Evolutionary conservation across 2,329 filamentous ascomycete species (phyloP).

Genomic region (Arthrocladium fulminans): DNA sequence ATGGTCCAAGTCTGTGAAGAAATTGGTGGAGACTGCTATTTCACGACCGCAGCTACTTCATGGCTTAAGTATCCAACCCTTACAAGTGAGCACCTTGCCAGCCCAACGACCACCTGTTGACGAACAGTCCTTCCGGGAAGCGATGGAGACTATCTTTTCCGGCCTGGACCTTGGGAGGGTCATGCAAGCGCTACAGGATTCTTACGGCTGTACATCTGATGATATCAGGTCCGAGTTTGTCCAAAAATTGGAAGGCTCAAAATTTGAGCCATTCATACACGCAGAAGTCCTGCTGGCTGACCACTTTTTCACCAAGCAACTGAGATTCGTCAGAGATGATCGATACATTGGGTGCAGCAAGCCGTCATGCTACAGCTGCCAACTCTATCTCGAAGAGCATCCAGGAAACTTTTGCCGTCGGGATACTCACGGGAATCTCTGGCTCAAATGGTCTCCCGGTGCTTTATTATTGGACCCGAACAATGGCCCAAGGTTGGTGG

Average conservation of each 20-base stretch:
- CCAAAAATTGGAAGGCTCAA: conserved; percentile 22
- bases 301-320: conserved; percentile 31
- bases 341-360: conserved; percentile 46
- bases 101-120: too few species aligned
- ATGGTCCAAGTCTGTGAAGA: too few species aligned
- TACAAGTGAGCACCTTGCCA: too few species aligned
- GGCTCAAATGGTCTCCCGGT: conserved; percentile 25
- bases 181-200: too few species aligned
- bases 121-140: too few species aligned
- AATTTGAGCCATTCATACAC: conserved; percentile 31
- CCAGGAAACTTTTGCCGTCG: conserved; percentile 24
- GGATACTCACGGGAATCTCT: conserved; percentile 25
- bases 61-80: too few species aligned
- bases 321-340: conserved; percentile 34
- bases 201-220: too few species aligned
- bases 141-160: too few species aligned
- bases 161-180: too few species aligned
- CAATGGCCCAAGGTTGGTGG: not conserved
- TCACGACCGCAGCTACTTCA: too few species aligned
- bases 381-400: conserved; percentile 26
- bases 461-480: not conserved
- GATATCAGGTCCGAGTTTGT: not conserved
- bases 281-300: conserved; percentile 43
- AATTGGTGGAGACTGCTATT: too few species aligned
- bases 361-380: conserved; percentile 43